Evolutionary conservation across 75 land plant species (phyloP).

Genomic region (Sequoiadendron giganteum): DNA sequence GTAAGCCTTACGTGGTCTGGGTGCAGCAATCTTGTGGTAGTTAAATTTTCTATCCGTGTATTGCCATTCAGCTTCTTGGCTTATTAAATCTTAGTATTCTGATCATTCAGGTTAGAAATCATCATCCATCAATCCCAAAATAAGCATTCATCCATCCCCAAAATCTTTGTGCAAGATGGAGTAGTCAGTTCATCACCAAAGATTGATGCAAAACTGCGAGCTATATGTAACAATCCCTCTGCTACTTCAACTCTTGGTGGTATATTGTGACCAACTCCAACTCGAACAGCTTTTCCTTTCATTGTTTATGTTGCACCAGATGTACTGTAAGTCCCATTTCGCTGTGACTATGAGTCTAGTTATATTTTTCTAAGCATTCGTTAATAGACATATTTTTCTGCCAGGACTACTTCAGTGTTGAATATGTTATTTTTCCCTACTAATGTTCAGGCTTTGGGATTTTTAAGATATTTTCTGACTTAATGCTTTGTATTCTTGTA

Average conservation of each 20-base stretch:
- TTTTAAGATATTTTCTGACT: too few species aligned
- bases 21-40: neutral
- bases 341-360: too few species aligned
- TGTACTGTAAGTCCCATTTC: too few species aligned
- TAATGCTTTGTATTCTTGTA: too few species aligned
- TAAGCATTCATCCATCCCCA: constrained; percentile 45
- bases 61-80: neutral
- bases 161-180: constrained; percentile 75
- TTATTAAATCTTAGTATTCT: constrained; percentile 6
- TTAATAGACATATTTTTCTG: too few species aligned
- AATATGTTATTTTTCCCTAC: too few species aligned
- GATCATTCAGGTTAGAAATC: constrained; percentile 41
- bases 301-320: constrained; percentile 62
- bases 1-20: neutral
- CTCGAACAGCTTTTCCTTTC: constrained; percentile 57
- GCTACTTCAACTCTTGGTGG: constrained; percentile 42
- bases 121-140: too few species aligned
- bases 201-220: constrained; percentile 59
- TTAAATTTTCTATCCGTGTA: neutral
- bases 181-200: constrained; percentile 53
- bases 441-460: too few species aligned
- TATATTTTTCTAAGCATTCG: too few species aligned
- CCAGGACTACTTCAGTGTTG: too few species aligned
- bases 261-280: constrained; percentile 47
- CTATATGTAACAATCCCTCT: constrained; percentile 64